Conservation (phyloP, 2,329 filamentous ascomycete species). For the Penicillium corylophilum region DNA sequence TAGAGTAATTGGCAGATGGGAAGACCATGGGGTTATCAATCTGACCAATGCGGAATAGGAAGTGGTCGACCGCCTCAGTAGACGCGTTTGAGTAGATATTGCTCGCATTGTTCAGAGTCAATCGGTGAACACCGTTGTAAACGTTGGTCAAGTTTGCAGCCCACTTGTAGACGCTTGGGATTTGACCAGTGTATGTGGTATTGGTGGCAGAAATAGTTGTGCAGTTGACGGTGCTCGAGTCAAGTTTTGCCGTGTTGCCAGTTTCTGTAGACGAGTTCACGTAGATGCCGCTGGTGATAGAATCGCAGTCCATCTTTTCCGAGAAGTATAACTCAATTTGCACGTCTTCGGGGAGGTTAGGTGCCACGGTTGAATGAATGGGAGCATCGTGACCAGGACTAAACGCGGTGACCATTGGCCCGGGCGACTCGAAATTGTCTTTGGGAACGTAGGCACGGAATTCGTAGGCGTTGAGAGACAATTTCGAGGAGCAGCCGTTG, state of each 20-base stretch:
- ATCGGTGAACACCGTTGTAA: conserved; percentile 59
- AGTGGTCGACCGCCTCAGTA: conserved; percentile 58
- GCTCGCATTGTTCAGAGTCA: conserved; percentile 57
- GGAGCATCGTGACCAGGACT: conserved; percentile 61
- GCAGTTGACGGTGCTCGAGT: conserved; percentile 48
- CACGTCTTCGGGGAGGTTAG: conserved; percentile 47
- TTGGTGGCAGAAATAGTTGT: conserved; percentile 34
- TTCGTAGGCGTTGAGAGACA: conserved; percentile 57
- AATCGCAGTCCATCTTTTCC: conserved; percentile 58
- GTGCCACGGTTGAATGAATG: conserved; percentile 49
- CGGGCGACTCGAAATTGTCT: conserved; percentile 48
- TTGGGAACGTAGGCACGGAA: conserved; percentile 61
- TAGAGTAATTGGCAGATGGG: conserved; percentile 59
- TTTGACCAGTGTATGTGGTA: conserved; percentile 48
- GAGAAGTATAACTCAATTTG: conserved; percentile 56
- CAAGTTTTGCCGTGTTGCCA: conserved; percentile 45
- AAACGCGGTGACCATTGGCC: conserved; percentile 60
- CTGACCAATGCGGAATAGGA: conserved; percentile 62
- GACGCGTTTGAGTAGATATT: conserved; percentile 37
- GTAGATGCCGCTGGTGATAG: conserved; percentile 49
- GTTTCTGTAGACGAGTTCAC: conserved; percentile 55
- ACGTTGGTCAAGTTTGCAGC: conserved; percentile 55
- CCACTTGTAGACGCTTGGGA: conserved; percentile 56
- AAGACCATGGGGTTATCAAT: conserved; percentile 61
- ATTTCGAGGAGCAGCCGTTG: conserved; percentile 56